Evolutionary conservation across 495 filamentous ascomycete genomes (phyloP).

Genomic region (Trichoderma erinaceum): DNA sequence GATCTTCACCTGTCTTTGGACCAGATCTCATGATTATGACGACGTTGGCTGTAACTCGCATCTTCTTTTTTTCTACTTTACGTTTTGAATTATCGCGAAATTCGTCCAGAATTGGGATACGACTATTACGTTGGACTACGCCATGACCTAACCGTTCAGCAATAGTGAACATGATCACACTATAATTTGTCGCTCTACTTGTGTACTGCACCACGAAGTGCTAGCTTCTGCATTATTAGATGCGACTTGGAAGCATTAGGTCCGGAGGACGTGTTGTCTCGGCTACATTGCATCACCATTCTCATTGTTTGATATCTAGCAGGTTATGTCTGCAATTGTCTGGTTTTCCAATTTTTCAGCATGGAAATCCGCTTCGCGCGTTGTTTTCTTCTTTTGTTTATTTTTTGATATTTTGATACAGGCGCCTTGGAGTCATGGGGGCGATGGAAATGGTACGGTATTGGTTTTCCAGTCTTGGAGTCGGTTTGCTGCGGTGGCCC

Average conservation of each 20-base stretch:
- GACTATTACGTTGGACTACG: not conserved
- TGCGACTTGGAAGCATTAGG: conserved; percentile 5
- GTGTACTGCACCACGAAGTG: not conserved
- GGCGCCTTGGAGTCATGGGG: conserved; percentile 11
- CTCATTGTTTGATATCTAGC: conserved; percentile 12
- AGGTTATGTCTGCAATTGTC: conserved; percentile 13
- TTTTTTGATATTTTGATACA: not conserved
- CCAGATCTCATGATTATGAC: conserved; percentile 28
- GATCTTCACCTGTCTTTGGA: conserved; percentile 37
- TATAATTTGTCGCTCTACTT: conserved; percentile 1
- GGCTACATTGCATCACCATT: conserved; percentile 13
- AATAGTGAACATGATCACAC: not conserved
- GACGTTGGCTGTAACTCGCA: not conserved
- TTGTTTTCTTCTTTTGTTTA: not conserved
- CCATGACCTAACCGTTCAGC: conserved; percentile 1
- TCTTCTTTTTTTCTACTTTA: not conserved
- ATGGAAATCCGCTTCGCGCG: conserved; percentile 4
- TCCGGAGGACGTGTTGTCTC: not conserved
- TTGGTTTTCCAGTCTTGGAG: conserved; percentile 10
- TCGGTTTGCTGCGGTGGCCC: conserved; percentile 5
- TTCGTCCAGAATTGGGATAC: not conserved
- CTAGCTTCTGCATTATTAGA: not conserved
- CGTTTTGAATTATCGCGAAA: conserved; percentile 1
- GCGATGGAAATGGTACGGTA: not conserved
- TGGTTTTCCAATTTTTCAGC: conserved; percentile 6